These are phyloP conservation scores for Rosa rugosa DNA, from an alignment of 306 rosid species.

Conservation along the genomic window DNA sequence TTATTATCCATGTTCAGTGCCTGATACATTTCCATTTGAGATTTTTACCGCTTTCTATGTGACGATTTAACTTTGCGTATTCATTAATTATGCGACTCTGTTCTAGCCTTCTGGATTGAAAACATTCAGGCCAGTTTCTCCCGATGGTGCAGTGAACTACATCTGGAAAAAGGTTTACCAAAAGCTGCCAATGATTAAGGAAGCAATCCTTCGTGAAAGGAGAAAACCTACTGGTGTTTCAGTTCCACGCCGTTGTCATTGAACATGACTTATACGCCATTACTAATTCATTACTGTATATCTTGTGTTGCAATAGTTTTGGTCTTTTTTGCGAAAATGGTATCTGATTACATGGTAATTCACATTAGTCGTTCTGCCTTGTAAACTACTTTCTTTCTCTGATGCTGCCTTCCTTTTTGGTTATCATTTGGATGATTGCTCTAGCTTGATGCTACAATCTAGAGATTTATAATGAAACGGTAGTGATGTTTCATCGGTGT, in stretches of 20 bases:
- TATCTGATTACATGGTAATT: conserved; percentile 2
- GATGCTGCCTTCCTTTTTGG: neutral
- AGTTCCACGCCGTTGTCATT: conserved; percentile 78
- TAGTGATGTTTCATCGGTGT: neutral
- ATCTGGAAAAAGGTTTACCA: conserved; percentile 83
- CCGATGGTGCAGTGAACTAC: conserved; percentile 79
- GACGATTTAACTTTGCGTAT: too few relatives aligned
- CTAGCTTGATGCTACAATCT: neutral
- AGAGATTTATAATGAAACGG: neutral
- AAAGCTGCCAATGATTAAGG: conserved; percentile 74
- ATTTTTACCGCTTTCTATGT: too few relatives aligned
- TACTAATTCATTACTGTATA: neutral
- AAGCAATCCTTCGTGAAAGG: conserved; percentile 69
- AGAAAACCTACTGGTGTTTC: conserved; percentile 67
- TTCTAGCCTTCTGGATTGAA: too few relatives aligned
- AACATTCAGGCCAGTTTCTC: conserved; percentile 56
- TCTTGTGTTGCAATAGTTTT: conserved; percentile 5
- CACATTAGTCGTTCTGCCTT: neutral
- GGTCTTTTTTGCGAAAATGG: neutral
- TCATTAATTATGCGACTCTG: too few relatives aligned
- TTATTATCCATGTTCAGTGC: too few relatives aligned
- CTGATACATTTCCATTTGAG: too few relatives aligned
- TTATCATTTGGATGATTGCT: neutral
- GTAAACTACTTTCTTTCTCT: neutral
- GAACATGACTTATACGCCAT: conserved; percentile 39